Evolutionary conservation across 2,329 filamentous ascomycete genomes (phyloP).

Genomic region (Leptographium radiaticola): DNA sequence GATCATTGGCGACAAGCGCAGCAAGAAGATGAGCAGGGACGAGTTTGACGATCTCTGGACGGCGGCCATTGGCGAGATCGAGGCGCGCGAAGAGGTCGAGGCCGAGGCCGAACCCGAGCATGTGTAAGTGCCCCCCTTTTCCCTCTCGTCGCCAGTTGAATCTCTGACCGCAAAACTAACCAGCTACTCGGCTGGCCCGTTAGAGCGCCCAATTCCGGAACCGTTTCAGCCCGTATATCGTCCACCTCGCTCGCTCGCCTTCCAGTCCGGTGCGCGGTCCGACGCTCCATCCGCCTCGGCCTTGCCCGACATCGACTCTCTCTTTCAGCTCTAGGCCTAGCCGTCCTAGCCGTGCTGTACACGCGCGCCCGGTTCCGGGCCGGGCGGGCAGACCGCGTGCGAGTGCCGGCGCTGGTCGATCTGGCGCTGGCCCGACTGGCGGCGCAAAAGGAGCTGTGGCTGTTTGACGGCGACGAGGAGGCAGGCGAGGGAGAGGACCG

Average conservation of each 20-base stretch:
- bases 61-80: constrained; percentile 60
- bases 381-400: constrained; percentile 51
- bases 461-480: constrained; percentile 27
- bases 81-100: constrained; percentile 46
- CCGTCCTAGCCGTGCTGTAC: constrained; percentile 43
- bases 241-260: constrained; percentile 85
- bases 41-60: constrained; percentile 88
- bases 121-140: constrained; percentile 35
- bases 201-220: constrained; percentile 56
- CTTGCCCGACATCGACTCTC: constrained; percentile 78
- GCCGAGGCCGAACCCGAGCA: constrained; percentile 29
- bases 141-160: background rate
- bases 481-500: constrained; percentile 39
- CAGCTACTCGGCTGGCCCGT: constrained; percentile 61
- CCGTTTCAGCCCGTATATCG: constrained; percentile 55
- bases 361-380: constrained; percentile 49
- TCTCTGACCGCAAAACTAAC: constrained; percentile 52
- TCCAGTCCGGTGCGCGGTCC: constrained; percentile 72
- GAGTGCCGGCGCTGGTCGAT: constrained; percentile 72
- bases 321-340: constrained; percentile 53
- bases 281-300: constrained; percentile 63
- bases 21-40: constrained; percentile 68
- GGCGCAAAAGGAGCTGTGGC: constrained; percentile 66
- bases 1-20: constrained; percentile 60
- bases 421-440: constrained; percentile 75